These are phyloP conservation scores for Heliamphora exappendiculata DNA, from an alignment of 148 eudicot genomes.

Conservation along the genomic window DNA sequence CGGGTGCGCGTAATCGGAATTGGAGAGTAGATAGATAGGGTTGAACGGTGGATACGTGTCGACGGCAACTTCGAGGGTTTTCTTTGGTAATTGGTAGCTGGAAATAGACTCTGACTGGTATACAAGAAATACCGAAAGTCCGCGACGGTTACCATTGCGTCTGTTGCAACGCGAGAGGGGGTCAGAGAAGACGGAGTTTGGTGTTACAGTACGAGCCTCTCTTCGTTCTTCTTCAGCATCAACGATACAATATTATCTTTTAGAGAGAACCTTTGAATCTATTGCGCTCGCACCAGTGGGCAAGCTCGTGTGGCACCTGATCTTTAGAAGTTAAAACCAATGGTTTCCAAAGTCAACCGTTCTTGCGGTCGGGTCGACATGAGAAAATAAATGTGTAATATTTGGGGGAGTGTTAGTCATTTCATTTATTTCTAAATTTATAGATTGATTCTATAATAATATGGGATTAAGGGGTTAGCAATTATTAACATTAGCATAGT, in stretches of 20 bases:
- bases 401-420: no score
- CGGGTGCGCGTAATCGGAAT: not conserved
- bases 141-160: slow-evolving; percentile 8
- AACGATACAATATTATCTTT: no score
- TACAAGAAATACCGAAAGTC: not conserved
- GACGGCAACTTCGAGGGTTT: not conserved
- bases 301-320: not conserved
- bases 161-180: not conserved
- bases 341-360: not conserved
- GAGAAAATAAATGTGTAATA: no score
- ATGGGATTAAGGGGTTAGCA: no score
- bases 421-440: no score
- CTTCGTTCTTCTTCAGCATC: no score
- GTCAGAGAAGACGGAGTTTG: no score
- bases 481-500: no score
- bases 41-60: not conserved
- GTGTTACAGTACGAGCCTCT: no score
- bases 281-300: not conserved
- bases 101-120: not conserved
- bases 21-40: not conserved
- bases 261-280: no score
- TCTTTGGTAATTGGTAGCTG: not conserved
- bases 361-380: no score
- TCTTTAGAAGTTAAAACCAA: not conserved
- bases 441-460: no score